Base-by-base conservation (phyloP, 1,284 basidiomycete genomes). In the Apiotrichum domesticum region DNA sequence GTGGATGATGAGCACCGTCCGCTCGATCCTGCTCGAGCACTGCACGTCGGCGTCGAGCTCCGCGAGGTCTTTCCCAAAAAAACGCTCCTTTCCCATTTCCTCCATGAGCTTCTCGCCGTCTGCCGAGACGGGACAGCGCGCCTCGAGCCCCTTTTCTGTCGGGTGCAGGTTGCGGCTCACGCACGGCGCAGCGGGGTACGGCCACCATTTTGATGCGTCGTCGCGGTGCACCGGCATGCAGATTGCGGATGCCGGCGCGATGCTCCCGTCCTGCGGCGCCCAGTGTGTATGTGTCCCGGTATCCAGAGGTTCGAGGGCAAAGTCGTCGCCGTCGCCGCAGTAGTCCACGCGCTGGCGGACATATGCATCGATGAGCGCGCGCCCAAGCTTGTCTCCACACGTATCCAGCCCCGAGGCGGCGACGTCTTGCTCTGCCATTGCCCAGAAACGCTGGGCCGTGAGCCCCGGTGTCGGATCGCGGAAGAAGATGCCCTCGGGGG, bases 351-450 rank as follows among this genome's bases (percentile, higher is more conserved):
- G 40, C 4, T 56, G 42, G 6, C 52, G 35, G 44, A 61, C 59
- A 56, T 71, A 70, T 2, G 61, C 67, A 33, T 67, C 62, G 37
- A 74, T 42, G 7, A 74, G 57, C n/a, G 52, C 51, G 15, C 54
- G 29, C 7, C 69, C 62, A 6, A 74, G 61, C 53, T 72, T 61
- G 37, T 64, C 72, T 8, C 53, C 41, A 55, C 72, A 74, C 1
- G 71, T 73, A 49, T 73, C 68, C 29, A 68, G 52, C 0, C 62
- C 61, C n/a, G 57, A 55, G 8, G 52, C 59, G 7, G 42, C n/a
- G 14, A 73, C 61, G 51, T 76, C 72, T n/a, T 51, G 46, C 59
- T 73, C 66, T 1, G 74, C 72, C 11, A 72, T 59, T 10, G 63
- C 54, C 57, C 67, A 69, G 50, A 73, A 74, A 0, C 59, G 58